These are phyloP conservation scores for Pleurotus djamor DNA, from an alignment of 768 basidiomycete genomes.

Conservation along the genomic window DNA sequence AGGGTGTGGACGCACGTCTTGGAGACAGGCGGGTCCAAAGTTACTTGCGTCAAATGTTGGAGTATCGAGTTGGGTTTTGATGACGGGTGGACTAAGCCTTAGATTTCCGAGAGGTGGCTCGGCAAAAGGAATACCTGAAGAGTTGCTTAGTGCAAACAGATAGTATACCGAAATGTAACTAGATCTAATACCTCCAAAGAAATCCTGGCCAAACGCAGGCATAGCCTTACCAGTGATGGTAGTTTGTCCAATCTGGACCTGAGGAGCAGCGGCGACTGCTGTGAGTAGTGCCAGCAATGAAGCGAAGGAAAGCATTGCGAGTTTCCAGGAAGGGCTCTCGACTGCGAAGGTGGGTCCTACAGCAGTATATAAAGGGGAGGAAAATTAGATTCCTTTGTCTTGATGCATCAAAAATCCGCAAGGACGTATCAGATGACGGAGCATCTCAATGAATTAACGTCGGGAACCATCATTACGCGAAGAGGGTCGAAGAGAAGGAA, in stretches of 20 bases:
- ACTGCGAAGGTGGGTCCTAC: too few relatives aligned
- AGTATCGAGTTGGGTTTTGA: slow-evolving; percentile 28
- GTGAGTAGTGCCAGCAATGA: slow-evolving; percentile 4
- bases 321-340: neutral
- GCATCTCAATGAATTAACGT: too few relatives aligned
- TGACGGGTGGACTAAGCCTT: slow-evolving; percentile 42
- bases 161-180: neutral
- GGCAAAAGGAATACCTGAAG: slow-evolving; percentile 50
- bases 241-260: slow-evolving; percentile 35
- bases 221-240: slow-evolving; percentile 33
- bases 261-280: slow-evolving; percentile 20
- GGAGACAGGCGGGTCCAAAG: slow-evolving; percentile 22
- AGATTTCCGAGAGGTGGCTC: slow-evolving; percentile 49
- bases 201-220: slow-evolving; percentile 33
- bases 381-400: too few relatives aligned
- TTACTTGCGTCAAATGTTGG: slow-evolving; percentile 20
- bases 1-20: slow-evolving; percentile 10
- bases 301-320: slow-evolving; percentile 4
- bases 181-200: slow-evolving; percentile 45
- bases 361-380: too few relatives aligned
- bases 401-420: too few relatives aligned
- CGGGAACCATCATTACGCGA: too few relatives aligned
- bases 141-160: neutral
- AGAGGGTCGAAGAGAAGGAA: too few relatives aligned
- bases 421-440: too few relatives aligned